Evolutionary conservation across 176 grass and related monocot species (phyloP), one percentile per base, ranked within the genome.

Genomic region (Saccharum spontaneum): DNA sequence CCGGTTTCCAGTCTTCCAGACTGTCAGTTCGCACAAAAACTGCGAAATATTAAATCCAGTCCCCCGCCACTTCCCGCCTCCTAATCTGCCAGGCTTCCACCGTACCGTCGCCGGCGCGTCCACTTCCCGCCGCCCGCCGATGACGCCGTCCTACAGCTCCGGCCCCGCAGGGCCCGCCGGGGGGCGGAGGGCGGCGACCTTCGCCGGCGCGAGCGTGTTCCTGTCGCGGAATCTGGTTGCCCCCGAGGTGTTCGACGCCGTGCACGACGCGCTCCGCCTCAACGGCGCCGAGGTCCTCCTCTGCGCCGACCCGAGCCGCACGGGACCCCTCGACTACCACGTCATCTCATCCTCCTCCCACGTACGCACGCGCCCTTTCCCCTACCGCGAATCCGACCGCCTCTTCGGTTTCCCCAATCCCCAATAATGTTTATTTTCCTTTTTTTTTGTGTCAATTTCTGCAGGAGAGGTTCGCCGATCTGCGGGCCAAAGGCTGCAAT

Each of bases 331-430:
- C 71, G 93, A 95, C 46, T 95, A 75, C 89, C 96, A 95, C 81
- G 91, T 95, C 88, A 95, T 98, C 71, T 90, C 93, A 44, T 98
- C 96, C 83, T 34, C 91, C n/a, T 77, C 92, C 68, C 96, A 95
- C 67, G 96, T 98, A 82, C 38, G 91, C 69, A 5, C 52, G 22
- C 50, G 3, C 36, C 49, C 6, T 17, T 28, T 10, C 38, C 55
- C 34, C 28, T 22, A 8, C 69, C 73, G 2, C 61, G 13, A 78
- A 36, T 44, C 50, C 15, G 43, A 14, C 54, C 69, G 26, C 17
- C 76, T 14, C 20, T 30, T 59, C 60, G 48, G 16, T 40, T 82
- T 38, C 75, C 78, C 81, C 44, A 40, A 82, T 71, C 71, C 78
- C 71, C 86, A 80, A 85, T 39, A 48, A 68, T 82, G 54, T 8